Percentiles rank a stretch among this genome's conserved stretches.
phyloP scores from a whole-genome alignment of 108 stramenopile species.

The Cyclotella choctawhatcheeana region DNA sequence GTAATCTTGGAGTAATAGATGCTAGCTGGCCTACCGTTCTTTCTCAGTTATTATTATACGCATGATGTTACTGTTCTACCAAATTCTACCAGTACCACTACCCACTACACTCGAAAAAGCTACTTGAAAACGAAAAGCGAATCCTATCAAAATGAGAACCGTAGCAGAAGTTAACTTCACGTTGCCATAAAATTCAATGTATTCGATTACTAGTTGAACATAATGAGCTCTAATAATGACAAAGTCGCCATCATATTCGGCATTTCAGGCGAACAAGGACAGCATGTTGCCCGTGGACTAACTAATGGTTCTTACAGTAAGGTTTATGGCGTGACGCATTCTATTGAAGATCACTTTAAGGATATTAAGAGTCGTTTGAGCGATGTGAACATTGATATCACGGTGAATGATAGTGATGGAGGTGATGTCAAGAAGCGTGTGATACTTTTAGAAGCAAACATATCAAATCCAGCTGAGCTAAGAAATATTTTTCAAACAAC shows the following conservation, averaged over 20 bases:
- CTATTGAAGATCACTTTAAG: conserved; percentile 2
- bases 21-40: too few species aligned
- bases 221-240: too few species aligned
- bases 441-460: conserved; percentile 18
- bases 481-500: conserved; percentile 23
- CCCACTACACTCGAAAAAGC: too few species aligned
- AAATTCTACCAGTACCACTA: too few species aligned
- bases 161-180: too few species aligned
- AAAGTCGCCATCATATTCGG: conserved; percentile 61
- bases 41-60: too few species aligned
- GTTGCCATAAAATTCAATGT: too few species aligned
- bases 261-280: conserved; percentile 63
- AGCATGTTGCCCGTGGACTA: conserved; percentile 55
- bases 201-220: too few species aligned
- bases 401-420: conserved; percentile 9
- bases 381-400: background rate
- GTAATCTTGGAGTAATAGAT: too few species aligned
- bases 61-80: too few species aligned
- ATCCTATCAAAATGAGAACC: too few species aligned
- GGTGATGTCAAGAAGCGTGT: background rate
- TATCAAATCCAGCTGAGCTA: conserved; percentile 11
- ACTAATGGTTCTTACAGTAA: conserved; percentile 42
- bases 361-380: conserved; percentile 40
- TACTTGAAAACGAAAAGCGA: too few species aligned
- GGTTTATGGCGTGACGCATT: conserved; percentile 59